Evolutionary conservation across 306 rosid genomes (phyloP), one percentile per base, ranked within the genome.

Genomic region (Pterocarpus santalinus): DNA sequence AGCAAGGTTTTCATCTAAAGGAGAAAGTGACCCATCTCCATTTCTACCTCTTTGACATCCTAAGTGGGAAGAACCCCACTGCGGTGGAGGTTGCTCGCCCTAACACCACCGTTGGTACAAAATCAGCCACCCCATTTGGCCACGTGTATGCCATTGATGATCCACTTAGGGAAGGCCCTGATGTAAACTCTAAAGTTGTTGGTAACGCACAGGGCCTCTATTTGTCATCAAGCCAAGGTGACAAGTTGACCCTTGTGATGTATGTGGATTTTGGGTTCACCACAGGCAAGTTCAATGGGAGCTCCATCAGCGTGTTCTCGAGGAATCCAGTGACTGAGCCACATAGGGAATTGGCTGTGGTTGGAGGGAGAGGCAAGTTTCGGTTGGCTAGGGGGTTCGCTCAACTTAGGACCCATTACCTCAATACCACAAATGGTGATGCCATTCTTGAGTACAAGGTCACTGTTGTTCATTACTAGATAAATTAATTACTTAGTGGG

Each of bases 341-440:
- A 2, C 5, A 3, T 3, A 14, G 89, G 5, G 91, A 88, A 76
- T 7, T 88, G 38, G 88, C 87, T 5, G 69, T 88, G 49, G 89
- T 88, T 2, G 89, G 91, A 44, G 89, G 91, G 39, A 70, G 86
- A 65, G 89, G 91, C 22, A 70, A 52, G 85, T 88, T 88, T 34
- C 52, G 78, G 61, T 28, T 86, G 81, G 89, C 86, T 3, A 66
- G 73, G 75, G 91, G 88, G 5, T 83, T 73, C 39, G 88, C 68
- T 0, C 15, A 11, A 17, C 51, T 81, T 8, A 83, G 44, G 56
- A 33, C 84, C 1, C 62, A 81, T 65, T 83, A 4, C 53, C 43
- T 83, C 1, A 69, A 88, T 39, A n/a, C 1, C 4, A 66, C 70
- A 0, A 78, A 65, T 46, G 88, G 88, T 13, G 88, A 81, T 75